Evolutionary conservation across 805 yeast species (phyloP), one percentile per base, ranked within the genome.

Genomic region (Yamadazyma ubonensis): DNA sequence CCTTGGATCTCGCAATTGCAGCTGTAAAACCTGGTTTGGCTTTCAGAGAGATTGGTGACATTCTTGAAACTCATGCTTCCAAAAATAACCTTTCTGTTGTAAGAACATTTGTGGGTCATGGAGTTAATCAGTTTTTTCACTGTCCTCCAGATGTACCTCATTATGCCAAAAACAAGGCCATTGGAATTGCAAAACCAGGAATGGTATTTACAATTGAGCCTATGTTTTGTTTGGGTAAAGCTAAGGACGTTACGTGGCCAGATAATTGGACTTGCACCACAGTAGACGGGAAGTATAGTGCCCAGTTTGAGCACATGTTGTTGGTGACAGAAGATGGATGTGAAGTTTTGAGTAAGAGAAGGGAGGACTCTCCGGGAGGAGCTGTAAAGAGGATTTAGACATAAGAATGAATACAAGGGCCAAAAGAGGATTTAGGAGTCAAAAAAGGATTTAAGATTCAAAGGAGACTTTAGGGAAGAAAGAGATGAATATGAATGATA

Each of bases 201-300:
- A 86, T 90, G 83, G 88, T 86, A 10, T 93, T 93, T 71, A 93
- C 99, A 16, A 87, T 93, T 42, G 99, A 93, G 66, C 99, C 99
- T 32, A 93, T 93, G 99, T 78, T 93, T 50, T 85, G 87, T 58
- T 69, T 81, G 49, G 99, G 99, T 6, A 68, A 83, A 0, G 83
- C 77, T 68, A 78, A 78, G 55, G 98, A 90, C 61, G 65, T 76
- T 43, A 71, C 81, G 41, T 93, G 99, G 99, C 99, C 99, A 2
- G 99, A 93, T 62, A 85, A 87, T 61, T 93, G 99, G 99, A 93
- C 99, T 5, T 79, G 95, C 2, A 78, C 79, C 14, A 93, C 99
- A 12, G 81, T 79, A 29, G 99, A 93, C 58, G 99, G 99, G 39
- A 78, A 79, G 55, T 70, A 77, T 44, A 82, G 91, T 52, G 98